Evolutionary conservation across 2,329 filamentous ascomycete species (phyloP), one percentile per base, ranked within the genome.

Genomic region (Stagonosporopsis cucurbitacearum): DNA sequence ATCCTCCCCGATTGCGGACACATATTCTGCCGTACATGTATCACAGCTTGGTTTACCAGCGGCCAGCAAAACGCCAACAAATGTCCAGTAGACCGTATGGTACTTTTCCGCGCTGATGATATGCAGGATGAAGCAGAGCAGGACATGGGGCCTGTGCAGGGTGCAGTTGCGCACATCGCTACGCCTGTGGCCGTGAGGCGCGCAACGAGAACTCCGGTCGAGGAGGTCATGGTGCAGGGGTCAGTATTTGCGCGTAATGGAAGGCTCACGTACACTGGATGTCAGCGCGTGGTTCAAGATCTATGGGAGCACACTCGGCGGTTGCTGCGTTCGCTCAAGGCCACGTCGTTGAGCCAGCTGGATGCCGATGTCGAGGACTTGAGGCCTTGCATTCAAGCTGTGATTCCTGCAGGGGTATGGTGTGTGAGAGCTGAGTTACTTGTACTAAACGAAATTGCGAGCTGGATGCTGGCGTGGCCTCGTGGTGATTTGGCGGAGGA

Each of bases 21-120:
- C 43, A 58, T 63, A 1, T 63, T 64, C 30, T 54, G 58, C 9
- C 51, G 40, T 13, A 42, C 43, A n/a, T 61, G 62, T n/a, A 48
- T 63, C 23, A 43, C 36, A 0, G 2, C 26, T 5, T 61, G 55
- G 55, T 55, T 61, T 6, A 2, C 32, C 4, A 33, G 37, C 17
- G 48, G 43, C 17, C n/a, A 19, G 35, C 17, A 4, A 17, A 37
- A 37, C 3, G 45, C 50, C 1, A 48, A 36, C n/a, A 44, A 43
- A 36, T 49, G 44, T 15, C 54, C 54, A 0, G 8, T 41, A 13
- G 36, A 41, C 37, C 40, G 47, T 7, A 41, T 2, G 6, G 25
- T n/a, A 7, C 52, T 59, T 2, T 56, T 50, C 33, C 19, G 30
- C 30, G 13, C 30, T 4, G 30, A 11, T 1, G 4, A 25, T 32